Conservation (phyloP, 495 filamentous ascomycete species). For the Neurospora intermedia region DNA sequence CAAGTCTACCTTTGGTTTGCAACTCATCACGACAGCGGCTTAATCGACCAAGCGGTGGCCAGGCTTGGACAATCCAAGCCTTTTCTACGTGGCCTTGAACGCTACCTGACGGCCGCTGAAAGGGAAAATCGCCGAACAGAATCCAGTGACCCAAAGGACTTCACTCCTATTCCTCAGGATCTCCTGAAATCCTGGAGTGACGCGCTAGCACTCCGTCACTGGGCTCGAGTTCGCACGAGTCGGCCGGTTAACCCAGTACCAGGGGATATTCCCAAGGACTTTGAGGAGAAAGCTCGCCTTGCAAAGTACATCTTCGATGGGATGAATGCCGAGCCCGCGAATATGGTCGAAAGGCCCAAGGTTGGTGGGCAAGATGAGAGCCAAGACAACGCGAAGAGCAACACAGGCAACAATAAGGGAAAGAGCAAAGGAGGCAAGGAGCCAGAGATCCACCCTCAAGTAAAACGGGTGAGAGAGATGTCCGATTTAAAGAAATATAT, state of each 20-base stretch:
- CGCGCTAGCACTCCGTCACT: not conserved
- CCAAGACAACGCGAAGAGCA: not conserved
- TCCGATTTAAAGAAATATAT: not conserved
- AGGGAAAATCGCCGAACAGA: not conserved
- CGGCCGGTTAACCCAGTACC: not conserved
- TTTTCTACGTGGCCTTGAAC: not conserved
- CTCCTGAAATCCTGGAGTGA: not conserved
- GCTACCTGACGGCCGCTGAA: not conserved
- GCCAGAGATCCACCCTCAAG: not conserved
- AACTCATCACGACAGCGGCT: not conserved
- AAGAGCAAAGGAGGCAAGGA: not conserved
- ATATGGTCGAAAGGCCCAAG: not conserved
- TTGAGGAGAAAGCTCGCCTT: not conserved
- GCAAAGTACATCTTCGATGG: not conserved
- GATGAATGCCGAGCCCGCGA: not conserved
- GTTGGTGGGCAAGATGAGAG: not conserved
- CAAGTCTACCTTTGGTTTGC: not conserved
- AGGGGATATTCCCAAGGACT: not conserved
- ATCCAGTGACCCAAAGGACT: not conserved
- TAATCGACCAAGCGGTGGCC: not conserved
- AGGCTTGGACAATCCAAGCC: not conserved
- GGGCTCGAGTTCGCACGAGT: not conserved
- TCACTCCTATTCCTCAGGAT: not conserved
- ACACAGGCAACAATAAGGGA: not conserved
- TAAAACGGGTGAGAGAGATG: not conserved